Conservation (phyloP, 2,329 filamentous ascomycete genomes). For the Fusarium tjaetaba region DNA sequence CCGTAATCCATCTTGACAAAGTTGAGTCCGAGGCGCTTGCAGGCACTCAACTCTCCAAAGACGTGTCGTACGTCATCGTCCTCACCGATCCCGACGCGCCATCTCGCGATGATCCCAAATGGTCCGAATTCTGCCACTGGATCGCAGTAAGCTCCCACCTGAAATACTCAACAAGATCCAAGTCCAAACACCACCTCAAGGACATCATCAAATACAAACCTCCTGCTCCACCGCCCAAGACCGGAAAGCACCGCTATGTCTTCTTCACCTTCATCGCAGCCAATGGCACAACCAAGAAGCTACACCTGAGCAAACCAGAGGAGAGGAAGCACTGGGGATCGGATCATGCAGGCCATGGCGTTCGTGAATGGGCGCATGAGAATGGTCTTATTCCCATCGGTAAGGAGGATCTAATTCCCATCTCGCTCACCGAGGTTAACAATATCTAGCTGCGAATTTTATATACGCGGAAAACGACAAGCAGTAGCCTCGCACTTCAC, state of each 20-base stretch:
- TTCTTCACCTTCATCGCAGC: conserved; percentile 32
- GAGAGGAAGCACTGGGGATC: conserved; percentile 35
- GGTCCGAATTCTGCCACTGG: conserved; percentile 40
- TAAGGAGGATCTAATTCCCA: neutral
- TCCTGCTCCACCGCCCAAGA: conserved; percentile 31
- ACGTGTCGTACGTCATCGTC: conserved; percentile 13
- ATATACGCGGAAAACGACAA: conserved; percentile 36
- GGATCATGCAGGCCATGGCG: conserved; percentile 20
- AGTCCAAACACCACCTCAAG: neutral
- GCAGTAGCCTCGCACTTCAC: conserved; percentile 1
- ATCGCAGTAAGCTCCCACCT: conserved; percentile 8
- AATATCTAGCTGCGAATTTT: conserved; percentile 33
- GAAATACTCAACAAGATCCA: neutral
- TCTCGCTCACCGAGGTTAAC: neutral
- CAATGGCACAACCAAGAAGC: conserved; percentile 28
- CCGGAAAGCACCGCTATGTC: conserved; percentile 37
- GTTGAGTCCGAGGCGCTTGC: neutral
- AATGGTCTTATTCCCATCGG: conserved; percentile 37
- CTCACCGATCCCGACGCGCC: conserved; percentile 39
- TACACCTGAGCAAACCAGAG: conserved; percentile 25
- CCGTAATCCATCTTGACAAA: neutral
- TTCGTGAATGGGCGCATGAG: conserved; percentile 31
- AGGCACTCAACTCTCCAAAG: neutral
- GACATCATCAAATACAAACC: conserved; percentile 33
- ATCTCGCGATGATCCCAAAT: conserved; percentile 33